These are phyloP conservation scores for Suillus tomentosus DNA, from an alignment of 768 basidiomycete genomes.

Conservation along the genomic window DNA sequence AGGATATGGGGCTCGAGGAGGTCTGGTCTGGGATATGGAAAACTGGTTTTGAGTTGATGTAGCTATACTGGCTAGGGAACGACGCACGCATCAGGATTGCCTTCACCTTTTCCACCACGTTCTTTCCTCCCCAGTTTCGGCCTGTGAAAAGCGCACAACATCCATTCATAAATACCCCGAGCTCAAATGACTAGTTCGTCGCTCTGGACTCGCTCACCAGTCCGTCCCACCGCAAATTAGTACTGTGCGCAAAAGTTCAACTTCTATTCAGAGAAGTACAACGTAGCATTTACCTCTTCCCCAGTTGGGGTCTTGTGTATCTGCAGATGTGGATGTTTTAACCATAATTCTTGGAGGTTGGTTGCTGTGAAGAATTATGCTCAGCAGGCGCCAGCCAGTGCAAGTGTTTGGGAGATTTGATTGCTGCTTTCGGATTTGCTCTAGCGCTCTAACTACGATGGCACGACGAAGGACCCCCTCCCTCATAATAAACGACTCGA, in stretches of 20 bases:
- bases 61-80: not conserved
- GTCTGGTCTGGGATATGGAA: constrained; percentile 61
- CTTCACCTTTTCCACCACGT: constrained; percentile 48
- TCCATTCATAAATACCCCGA: constrained; percentile 5
- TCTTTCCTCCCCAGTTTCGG: constrained; percentile 78
- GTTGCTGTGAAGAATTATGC: constrained; percentile 21
- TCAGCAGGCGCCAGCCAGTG: constrained; percentile 20
- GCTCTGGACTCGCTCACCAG: constrained; percentile 55
- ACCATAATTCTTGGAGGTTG: constrained; percentile 30
- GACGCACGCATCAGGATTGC: constrained; percentile 40
- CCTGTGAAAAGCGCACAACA: constrained; percentile 44
- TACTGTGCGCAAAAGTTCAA: constrained; percentile 46
- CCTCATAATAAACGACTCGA: not conserved
- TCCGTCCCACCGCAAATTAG: constrained; percentile 86
- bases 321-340: constrained; percentile 24
- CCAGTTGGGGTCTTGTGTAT: constrained; percentile 41
- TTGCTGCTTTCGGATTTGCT: constrained; percentile 34
- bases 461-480: constrained; percentile 5
- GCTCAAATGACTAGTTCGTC: constrained; percentile 14
- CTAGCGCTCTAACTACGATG: constrained; percentile 34
- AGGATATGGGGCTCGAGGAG: constrained; percentile 87
- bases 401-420: constrained; percentile 17
- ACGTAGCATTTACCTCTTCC: constrained; percentile 38
- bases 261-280: constrained; percentile 10
- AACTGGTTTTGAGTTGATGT: not conserved